Evolutionary conservation across 2,329 filamentous ascomycete genomes (phyloP), one percentile per base, ranked within the genome.

Genomic region (Geosmithia putterillii): DNA sequence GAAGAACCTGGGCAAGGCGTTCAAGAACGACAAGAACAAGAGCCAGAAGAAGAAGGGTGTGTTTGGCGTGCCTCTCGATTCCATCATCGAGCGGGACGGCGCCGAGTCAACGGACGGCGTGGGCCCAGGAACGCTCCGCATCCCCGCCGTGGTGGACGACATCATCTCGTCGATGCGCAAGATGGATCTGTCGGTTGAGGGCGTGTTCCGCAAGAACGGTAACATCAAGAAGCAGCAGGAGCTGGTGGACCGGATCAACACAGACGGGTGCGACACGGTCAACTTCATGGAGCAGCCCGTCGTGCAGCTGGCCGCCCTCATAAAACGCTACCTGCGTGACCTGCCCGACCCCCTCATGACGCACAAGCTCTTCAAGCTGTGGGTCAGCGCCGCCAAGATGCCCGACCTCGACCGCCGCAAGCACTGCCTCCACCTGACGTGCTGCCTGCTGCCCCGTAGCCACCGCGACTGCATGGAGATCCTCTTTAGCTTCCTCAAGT

Each of bases 151-250:
- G 42, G 76, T 98, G n/a, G 90, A 96, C 55, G 90, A 95, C 58
- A 81, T 90, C 41, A 83, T 98, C 34, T 84, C 86, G 4, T 88
- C 89, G 12, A 95, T 98, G 86, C 81, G 89, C 53, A 92, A 90
- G 63, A 96, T 98, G 87, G 92, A 98, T 61, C 88, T 98, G 68
- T 96, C 90, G 2, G 87, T 98, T 1, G 92, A 98, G 62, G 92
- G 92, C 54, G 89, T 98, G 19, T 98, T 98, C 76, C 81, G 92
- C 53, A 98, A 98, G 73, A 98, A 96, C 55, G 92, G 92, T 53
- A 98, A 96, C 62, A 95, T 98, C 66, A 90, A 92, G 61, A 86
- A 89, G 52, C 72, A 95, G 38, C 86, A 85, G 52, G 89, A 95
- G 48, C 71, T 94, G 7, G 82, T 87, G 35, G 86, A 94, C 44